Evolutionary conservation across 129 eudicot species (phyloP), one percentile per base, ranked within the genome.

Genomic region (Escallonia herrerae): DNA sequence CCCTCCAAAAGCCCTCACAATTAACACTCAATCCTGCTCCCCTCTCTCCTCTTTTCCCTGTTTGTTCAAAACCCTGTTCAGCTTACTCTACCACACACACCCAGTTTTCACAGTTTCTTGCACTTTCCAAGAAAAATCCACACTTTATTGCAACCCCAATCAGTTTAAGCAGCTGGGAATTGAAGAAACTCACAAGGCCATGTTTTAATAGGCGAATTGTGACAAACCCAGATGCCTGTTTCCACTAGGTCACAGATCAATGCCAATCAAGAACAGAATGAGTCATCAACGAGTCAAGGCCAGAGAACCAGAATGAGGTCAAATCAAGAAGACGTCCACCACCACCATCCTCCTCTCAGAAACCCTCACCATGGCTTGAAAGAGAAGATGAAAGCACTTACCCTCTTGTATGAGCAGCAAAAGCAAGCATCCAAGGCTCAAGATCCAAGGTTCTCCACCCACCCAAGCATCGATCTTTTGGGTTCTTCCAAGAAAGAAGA

Each of bases 291-390:
- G 15, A 66, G 43, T 44, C 79, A 60, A 68, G 63, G 64, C 8
- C 33, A 60, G 5, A 70, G 69, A 72, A 38, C 38, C 13, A 56
- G 63, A 45, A n/a, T 62, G 47, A 65, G 53, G 69, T 44, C n/a
- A 38, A 72, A 67, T 65, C 80, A 69, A 76, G 78, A 87, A 72
- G 73, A 76, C 51, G 14, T 55, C 44, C 69, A 65, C 9, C 33
- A 22, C 33, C 33, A 22, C 33, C 33, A 22, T 22, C 33, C 33
- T 22, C 33, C 33, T 22, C 4, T 74, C 61, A 76, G 87, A 70
- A 90, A 90, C 66, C 97, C 97, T 2, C 95, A 86, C 56, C 80
- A 90, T 60, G 97, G 95, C 7, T 81, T 90, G 63, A 90, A 90
- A 74, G 97, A 90, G 70, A 90, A 90, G 90, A 83, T 90, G 87